These are phyloP conservation scores for Aleurites moluccanus DNA, from an alignment of 441 rosid species.

Conservation along the genomic window DNA sequence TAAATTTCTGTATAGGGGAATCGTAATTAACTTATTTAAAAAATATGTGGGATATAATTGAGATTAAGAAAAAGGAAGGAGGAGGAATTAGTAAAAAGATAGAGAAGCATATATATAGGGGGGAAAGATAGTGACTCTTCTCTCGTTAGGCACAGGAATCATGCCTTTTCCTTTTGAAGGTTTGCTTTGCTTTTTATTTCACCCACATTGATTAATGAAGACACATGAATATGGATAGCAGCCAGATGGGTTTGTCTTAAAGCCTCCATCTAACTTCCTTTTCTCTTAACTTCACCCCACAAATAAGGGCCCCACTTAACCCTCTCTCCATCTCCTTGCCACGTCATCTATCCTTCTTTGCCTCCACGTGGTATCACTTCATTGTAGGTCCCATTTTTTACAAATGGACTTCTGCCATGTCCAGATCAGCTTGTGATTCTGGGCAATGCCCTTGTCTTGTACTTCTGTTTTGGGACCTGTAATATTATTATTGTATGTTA, in stretches of 20 bases:
- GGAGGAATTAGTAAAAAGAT: constrained; percentile 27
- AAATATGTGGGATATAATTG: constrained; percentile 12
- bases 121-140: constrained; percentile 37
- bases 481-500: not conserved
- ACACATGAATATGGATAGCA: constrained; percentile 52
- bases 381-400: constrained; percentile 19
- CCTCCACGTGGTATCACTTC: constrained; percentile 30
- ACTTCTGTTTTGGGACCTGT: constrained; percentile 8
- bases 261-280: constrained; percentile 22
- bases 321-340: not conserved
- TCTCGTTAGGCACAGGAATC: constrained; percentile 53
- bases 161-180: constrained; percentile 39
- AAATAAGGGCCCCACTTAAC: not conserved
- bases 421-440: constrained; percentile 24
- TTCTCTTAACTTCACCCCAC: constrained; percentile 24
- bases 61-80: not conserved
- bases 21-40: too few relatives aligned
- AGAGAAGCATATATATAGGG: constrained; percentile 17
- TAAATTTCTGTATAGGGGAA: too few relatives aligned
- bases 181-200: constrained; percentile 38
- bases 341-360: constrained; percentile 19
- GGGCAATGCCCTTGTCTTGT: too few relatives aligned
- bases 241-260: constrained; percentile 47
- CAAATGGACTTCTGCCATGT: constrained; percentile 16
- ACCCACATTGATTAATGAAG: constrained; percentile 44